Evolutionary conservation across 1,284 basidiomycete genomes (phyloP).

Genomic region (Cerrena zonata): DNA sequence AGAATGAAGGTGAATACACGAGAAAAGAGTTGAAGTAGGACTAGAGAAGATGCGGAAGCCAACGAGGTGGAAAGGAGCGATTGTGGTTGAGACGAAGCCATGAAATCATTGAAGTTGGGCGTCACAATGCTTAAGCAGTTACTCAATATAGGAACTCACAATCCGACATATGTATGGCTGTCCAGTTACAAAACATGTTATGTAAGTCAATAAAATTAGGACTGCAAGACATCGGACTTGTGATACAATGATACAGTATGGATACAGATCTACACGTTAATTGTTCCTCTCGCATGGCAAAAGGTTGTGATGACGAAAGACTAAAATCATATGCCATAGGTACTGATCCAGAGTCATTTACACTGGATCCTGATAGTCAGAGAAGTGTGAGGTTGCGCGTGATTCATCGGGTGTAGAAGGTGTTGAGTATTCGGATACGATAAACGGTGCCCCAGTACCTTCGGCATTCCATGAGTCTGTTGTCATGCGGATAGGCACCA

Average conservation of each 20-base stretch:
- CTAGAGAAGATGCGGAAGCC: slow-evolving; percentile 71
- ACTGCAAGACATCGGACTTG: no score
- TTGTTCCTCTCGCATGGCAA: background rate
- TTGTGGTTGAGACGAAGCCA: slow-evolving; percentile 4
- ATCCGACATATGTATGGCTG: background rate
- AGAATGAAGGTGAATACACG: slow-evolving; percentile 81
- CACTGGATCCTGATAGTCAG: slow-evolving; percentile 1
- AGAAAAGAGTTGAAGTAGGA: slow-evolving; percentile 81
- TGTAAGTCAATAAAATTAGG: background rate
- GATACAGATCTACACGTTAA: background rate
- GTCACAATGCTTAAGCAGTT: background rate
- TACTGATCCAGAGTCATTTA: no score
- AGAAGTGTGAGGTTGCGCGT: background rate
- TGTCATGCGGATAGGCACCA: slow-evolving; percentile 59
- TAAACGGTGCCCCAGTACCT: slow-evolving; percentile 14
- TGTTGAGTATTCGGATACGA: slow-evolving; percentile 20
- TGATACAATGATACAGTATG: background rate
- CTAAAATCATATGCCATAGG: no score
- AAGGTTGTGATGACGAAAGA: no score
- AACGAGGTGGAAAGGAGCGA: slow-evolving; percentile 30
- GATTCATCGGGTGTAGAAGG: slow-evolving; percentile 18
- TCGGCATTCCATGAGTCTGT: slow-evolving; percentile 57
- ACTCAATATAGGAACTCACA: background rate
- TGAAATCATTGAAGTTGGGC: background rate
- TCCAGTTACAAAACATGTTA: background rate